Percentiles rank a stretch among this genome's conserved stretches.
Evolutionary conservation across 2,329 filamentous ascomycete species (phyloP).

Genomic region (Fusarium subtropicale): DNA sequence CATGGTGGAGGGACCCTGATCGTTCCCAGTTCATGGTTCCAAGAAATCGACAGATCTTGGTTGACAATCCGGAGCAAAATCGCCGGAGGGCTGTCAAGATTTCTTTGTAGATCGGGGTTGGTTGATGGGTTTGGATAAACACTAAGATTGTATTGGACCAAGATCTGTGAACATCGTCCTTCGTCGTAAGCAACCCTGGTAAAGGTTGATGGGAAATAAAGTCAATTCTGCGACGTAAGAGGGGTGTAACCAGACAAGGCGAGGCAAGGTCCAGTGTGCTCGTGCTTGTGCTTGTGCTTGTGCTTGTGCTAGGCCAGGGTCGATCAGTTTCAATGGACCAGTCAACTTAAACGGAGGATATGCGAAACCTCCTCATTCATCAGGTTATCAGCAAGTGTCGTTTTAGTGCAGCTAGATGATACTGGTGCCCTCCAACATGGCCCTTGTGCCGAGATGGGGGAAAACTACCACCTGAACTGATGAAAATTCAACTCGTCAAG

Average conservation of each 20-base stretch:
- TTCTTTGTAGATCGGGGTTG: constrained; percentile 13
- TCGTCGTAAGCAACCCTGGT: constrained; percentile 22
- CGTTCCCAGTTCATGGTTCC: constrained; percentile 20
- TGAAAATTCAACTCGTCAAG: not conserved
- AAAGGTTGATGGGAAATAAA: constrained; percentile 22
- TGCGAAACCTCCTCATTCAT: constrained; percentile 19
- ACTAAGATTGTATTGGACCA: constrained; percentile 8
- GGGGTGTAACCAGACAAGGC: constrained; percentile 23
- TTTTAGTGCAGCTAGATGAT: constrained; percentile 20
- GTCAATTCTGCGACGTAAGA: constrained; percentile 36
- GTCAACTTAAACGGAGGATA: constrained; percentile 14
- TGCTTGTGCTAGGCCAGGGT: not conserved
- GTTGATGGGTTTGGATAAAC: constrained; percentile 7
- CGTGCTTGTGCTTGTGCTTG: not conserved
- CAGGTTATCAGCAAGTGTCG: constrained; percentile 22
- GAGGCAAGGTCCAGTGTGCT: constrained; percentile 9
- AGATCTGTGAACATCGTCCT: constrained; percentile 18
- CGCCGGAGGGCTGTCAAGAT: constrained; percentile 28
- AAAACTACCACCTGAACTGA: constrained; percentile 16
- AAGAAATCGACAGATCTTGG: constrained; percentile 8
- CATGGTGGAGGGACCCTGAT: constrained; percentile 38
- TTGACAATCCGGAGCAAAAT: constrained; percentile 43
- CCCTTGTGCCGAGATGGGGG: constrained; percentile 12
- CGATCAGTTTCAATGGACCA: constrained; percentile 5
- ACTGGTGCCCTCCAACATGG: constrained; percentile 4